Base-by-base conservation (phyloP, 768 basidiomycete species). In the Leucocoprinus birnbaumii region DNA sequence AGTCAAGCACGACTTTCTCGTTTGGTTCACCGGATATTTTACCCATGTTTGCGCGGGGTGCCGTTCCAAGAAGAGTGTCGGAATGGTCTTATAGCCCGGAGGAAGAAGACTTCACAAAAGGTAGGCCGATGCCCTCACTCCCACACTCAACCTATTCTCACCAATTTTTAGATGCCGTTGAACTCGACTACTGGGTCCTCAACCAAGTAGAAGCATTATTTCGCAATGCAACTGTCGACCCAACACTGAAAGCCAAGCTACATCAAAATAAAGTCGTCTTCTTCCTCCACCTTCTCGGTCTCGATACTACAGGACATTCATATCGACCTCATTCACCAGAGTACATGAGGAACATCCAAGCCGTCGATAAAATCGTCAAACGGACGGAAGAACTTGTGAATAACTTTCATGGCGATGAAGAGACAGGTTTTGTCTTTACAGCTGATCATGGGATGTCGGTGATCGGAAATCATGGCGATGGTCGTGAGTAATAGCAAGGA, bases 391-490 rank as follows among this genome's bases (percentile, higher is more conserved):
- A 69, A 35, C 73, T 91, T 2, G 65, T 94, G 19, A 65, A 68
- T 0, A 73, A 81, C 3, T 93, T 88, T 65, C 94, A 84, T 61
- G 62, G 71, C 27, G 87, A 90, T 55, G 71, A 82, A 19, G 80
- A 86, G 53, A 92, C 90, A 0, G 81, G 80, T 56, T 93, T 79
- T 63, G 69, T 94, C 27, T 94, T 91, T 65, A 94, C 89, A 2
- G 89, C 92, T 0, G 92, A 94, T 66, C 92, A 94, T 64, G 92
- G 92, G 8, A 94, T 94, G 92, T 89, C 88, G 3, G 80, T 76
- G 27, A 87, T 91, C 51, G 92, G 92, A 11, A 94, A 93, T 63
- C 92, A 94, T 56, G 92, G 92, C 3, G 92, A 94, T 58, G 92
- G 92, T 35, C 85, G 89, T 88, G 63, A 65, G 74, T 66, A n/a